These are phyloP conservation scores for Aegilops bicornis DNA, from an alignment of 176 grass and related monocot species.

Conservation along the genomic window DNA sequence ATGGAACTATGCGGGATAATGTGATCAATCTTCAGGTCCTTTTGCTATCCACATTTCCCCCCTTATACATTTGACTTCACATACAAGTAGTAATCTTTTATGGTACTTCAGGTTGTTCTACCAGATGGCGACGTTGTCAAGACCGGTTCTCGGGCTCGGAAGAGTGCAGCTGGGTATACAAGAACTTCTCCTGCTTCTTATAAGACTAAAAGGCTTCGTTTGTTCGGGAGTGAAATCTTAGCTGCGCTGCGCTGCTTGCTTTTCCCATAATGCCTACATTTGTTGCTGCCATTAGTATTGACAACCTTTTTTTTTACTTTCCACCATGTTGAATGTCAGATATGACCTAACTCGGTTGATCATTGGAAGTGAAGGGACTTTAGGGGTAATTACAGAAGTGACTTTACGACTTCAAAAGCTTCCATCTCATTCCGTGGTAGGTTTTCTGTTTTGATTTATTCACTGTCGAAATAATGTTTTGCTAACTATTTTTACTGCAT, in stretches of 20 bases:
- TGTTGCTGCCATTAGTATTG: constrained; percentile 4
- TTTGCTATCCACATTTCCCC: constrained; percentile 7
- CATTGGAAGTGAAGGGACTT: constrained; percentile 97
- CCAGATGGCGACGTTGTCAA: constrained; percentile 90
- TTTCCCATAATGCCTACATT: constrained; percentile 9
- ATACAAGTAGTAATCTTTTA: constrained; percentile 21
- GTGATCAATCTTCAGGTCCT: constrained; percentile 84
- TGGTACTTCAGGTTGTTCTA: constrained; percentile 71
- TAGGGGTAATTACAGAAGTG: constrained; percentile 91
- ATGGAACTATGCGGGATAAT: constrained; percentile 99
- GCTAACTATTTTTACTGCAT: not conserved
- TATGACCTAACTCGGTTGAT: constrained; percentile 93
- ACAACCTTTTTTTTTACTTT: not conserved
- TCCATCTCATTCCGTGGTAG: constrained; percentile 89
- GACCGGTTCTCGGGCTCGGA: constrained; percentile 82
- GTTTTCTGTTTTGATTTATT: constrained; percentile 27
- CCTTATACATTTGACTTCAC: not conserved
- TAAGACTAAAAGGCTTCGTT: not conserved
- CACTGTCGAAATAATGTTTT: not conserved
- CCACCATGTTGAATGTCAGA: constrained; percentile 42
- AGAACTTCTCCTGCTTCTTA: not conserved
- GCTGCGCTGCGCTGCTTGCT: constrained; percentile 8
- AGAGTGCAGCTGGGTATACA: constrained; percentile 94
- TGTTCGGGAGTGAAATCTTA: not conserved
- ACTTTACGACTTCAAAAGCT: constrained; percentile 93